Evolutionary conservation across 148 eudicot genomes (phyloP), one percentile per base, ranked within the genome.

Genomic region (Fagopyrum esculentum): DNA sequence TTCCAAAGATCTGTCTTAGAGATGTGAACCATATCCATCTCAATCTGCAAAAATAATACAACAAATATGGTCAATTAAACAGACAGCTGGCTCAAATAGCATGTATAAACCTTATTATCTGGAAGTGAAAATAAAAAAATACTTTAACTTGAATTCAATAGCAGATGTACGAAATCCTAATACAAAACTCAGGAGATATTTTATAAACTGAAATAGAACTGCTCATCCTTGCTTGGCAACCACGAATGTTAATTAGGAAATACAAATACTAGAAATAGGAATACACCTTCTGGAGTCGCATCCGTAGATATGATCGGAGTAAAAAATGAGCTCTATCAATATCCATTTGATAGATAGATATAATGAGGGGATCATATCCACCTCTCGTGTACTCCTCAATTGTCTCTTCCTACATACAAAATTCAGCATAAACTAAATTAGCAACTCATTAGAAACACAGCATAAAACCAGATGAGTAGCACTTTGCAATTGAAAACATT

Each of bases 281-380:
- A 15, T 56, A 29, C 69, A 92, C 97, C 97, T 92, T 95, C 75
- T 90, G 98, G 63, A 90, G 92, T 78, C 97, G 96, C 72, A 81
- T 85, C 49, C 97, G 89, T 10, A 95, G 85, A 83, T 92, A 95
- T 7, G 96, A 90, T 81, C 95, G 89, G 78, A 94, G 75, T 57
- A 92, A 72, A 84, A 84, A 94, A 69, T 85, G 82, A 51, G 96
- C 91, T 75, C 98, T 85, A 60, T 90, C 97, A 80, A 92, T 59
- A 77, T 92, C 97, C 93, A 95, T 91, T 78, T 95, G 96, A 83
- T 92, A 89, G 55, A 92, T 77, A n/a, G 98, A 95, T 49, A 88
- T 91, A 17, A 82, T 85, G 68, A 95, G 84, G 51, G 93, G 97
- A 82, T 95, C 97, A 72, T 81, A 83, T 26, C 93, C 91, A 76